Evolutionary conservation across 768 basidiomycete genomes (phyloP).

Genomic region (Lentinula sp.): DNA sequence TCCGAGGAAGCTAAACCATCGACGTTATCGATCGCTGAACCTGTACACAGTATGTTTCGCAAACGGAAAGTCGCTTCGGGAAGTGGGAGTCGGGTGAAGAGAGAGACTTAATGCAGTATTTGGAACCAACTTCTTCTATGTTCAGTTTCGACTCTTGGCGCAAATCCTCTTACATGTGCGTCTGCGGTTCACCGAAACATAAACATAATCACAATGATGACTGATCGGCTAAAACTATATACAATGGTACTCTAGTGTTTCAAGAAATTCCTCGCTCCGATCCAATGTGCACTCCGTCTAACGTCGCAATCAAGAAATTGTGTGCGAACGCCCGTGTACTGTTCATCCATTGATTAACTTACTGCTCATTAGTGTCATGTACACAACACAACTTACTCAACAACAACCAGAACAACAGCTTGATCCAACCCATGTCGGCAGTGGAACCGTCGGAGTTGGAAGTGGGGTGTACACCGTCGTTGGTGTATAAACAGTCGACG

Average conservation of each 20-base stretch:
- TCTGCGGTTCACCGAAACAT: no score
- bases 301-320: no score
- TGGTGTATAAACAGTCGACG: background rate
- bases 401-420: background rate
- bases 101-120: background rate
- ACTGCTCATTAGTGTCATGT: no score
- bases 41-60: background rate
- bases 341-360: no score
- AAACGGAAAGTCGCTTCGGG: constrained; percentile 1
- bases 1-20: background rate
- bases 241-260: no score
- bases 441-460: background rate
- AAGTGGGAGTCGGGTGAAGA: background rate
- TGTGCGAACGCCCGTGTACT: no score
- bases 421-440: background rate
- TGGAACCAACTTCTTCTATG: background rate
- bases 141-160: no score
- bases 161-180: no score
- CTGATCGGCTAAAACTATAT: no score
- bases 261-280: no score
- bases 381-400: background rate
- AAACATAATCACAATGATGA: no score
- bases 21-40: background rate
- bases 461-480: background rate
- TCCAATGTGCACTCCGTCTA: no score